Evolutionary conservation across 225 moss, liverwort and hornwort genomes (phyloP).

Genomic region (Takakia lepidozioides): DNA sequence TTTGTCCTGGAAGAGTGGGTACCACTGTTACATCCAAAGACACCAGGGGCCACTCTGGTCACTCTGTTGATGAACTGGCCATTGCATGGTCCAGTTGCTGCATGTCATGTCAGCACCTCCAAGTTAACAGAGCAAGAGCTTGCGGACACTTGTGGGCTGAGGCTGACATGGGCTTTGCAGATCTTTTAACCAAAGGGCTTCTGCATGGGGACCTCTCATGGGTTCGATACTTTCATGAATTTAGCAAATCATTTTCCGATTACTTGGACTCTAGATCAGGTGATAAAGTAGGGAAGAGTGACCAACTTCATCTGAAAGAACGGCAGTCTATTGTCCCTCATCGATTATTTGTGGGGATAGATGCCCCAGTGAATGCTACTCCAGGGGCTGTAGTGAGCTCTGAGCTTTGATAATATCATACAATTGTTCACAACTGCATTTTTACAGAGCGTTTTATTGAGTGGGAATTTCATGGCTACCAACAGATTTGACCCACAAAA

Average conservation of each 20-base stretch:
- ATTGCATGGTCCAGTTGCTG: not conserved
- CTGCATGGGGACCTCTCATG: not conserved
- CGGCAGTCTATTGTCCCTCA: constrained; percentile 2
- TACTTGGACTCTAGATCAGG: not conserved
- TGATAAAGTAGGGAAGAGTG: not conserved
- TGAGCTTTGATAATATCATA: not conserved
- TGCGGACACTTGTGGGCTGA: not conserved
- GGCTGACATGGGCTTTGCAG: not conserved
- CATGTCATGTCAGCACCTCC: not conserved
- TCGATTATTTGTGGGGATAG: constrained; percentile 3
- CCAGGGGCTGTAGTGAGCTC: not conserved
- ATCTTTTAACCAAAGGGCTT: constrained; percentile 1
- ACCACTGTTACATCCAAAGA: not conserved
- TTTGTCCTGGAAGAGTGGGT: constrained; percentile 1
- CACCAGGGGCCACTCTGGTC: not conserved
- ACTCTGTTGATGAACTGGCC: constrained; percentile 8
- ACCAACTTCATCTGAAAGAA: not conserved
- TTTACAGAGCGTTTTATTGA: constrained; percentile 1
- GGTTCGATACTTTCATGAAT: constrained; percentile 1
- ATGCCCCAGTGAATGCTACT: not conserved
- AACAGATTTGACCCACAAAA: no score
- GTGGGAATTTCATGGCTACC: not conserved
- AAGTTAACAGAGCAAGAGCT: not conserved
- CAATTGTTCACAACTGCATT: not conserved
- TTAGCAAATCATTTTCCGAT: not conserved